Base-by-base conservation (phyloP, 352 stramenopile genomes). In the Nothophytophthora sp. region DNA sequence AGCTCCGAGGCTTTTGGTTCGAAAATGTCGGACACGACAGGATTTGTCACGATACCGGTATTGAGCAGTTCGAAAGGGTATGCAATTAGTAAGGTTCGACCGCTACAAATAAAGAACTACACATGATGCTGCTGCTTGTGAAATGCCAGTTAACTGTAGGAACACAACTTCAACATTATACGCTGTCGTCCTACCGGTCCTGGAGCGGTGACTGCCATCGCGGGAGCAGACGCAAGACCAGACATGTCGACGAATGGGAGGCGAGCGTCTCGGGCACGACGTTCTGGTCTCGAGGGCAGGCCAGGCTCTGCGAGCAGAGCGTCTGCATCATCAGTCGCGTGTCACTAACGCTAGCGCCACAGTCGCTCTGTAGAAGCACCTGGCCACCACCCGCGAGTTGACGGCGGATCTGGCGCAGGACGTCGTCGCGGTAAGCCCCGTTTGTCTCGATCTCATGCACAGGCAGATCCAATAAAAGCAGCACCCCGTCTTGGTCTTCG, bases 291-390 rank as follows among this genome's bases (percentile, higher is more conserved):
- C 50, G 61, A 1, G 35, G 16, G 33, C 76, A 88, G 2, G 66
- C 39, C 8, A 88, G 50, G 46, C 69, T 86, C 35, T 72, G 60
- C 1, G 66, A 53, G 23, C 76, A 88, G 7, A 88, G 57, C n/a
- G 64, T 71, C 58, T 88, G 76, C 38, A 86, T 28, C 49, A 70
- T 64, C 29, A 84, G 39, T 16, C 63, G 67, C 11, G 56, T 55
- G 19, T 56, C 61, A 5, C 45, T 36, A 10, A 65, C 24, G 0
- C 15, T 42, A 4, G 29, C 50, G 1, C 44, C 42, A 9, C 52
- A 55, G 18, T 61, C 49, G 25, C 41, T 67, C 36, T 50, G 43
- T 10, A 81, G 35, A 6, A 68, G 23, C 2, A 84, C 74, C 19
- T 63, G 28, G 1, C 40, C 39, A 2, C 74, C 76, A 0, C 39